Conservation (phyloP, 1,284 basidiomycete species). For the Prillingera fragicola region DNA sequence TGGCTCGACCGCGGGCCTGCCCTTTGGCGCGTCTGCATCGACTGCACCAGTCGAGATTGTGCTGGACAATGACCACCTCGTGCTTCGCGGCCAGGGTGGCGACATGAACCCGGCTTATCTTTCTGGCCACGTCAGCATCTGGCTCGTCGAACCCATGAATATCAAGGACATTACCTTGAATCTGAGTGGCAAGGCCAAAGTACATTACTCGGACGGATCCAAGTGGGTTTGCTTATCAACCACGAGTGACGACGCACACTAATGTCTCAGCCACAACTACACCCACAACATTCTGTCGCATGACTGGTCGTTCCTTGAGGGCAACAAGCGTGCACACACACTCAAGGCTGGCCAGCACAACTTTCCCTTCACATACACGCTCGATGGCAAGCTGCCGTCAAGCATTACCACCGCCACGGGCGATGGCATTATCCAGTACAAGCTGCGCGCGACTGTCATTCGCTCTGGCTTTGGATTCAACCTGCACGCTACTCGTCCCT, state of each 20-base stretch:
- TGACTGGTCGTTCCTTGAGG: constrained; percentile 68
- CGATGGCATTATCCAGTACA: constrained; percentile 69
- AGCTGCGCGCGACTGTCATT: constrained; percentile 72
- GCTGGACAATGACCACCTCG: constrained; percentile 63
- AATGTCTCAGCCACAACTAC: constrained; percentile 49
- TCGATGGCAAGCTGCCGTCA: constrained; percentile 77
- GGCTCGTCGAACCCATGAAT: constrained; percentile 71
- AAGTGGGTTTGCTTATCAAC: constrained; percentile 55
- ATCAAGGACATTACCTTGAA: constrained; percentile 80
- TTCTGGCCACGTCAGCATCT: constrained; percentile 66
- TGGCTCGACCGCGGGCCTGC: no score
- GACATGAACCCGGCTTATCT: constrained; percentile 69
- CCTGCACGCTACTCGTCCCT: constrained; percentile 58
- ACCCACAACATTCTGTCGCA: constrained; percentile 66
- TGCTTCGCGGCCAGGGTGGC: constrained; percentile 70
- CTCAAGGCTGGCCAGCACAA: constrained; percentile 61
- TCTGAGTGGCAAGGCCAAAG: constrained; percentile 72
- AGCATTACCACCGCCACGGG: constrained; percentile 58
- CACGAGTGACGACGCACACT: background rate
- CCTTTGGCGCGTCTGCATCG: no score
- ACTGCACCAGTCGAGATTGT: constrained; percentile 60
- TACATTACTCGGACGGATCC: constrained; percentile 60
- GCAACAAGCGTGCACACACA: constrained; percentile 69
- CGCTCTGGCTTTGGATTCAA: constrained; percentile 65
- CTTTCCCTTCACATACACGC: constrained; percentile 73